These are phyloP conservation scores for Ambrosiella xylebori DNA, from an alignment of 2,329 filamentous ascomycete genomes.

Conservation along the genomic window DNA sequence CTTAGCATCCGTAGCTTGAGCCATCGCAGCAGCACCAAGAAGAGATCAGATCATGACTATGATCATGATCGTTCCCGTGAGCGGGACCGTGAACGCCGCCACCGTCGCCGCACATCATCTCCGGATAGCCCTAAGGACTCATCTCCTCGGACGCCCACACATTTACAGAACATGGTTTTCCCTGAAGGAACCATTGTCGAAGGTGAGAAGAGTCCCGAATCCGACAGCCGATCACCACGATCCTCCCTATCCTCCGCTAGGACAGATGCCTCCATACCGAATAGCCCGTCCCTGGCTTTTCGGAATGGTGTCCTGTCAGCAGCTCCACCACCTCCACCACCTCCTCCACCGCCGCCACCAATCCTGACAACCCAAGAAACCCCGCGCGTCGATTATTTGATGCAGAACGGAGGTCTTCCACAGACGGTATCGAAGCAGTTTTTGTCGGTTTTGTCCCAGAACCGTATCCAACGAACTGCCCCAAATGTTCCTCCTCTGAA, in stretches of 20 bases:
- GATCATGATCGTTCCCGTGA: neutral
- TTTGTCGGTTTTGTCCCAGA: slow-evolving; percentile 40
- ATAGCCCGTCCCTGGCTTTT: neutral
- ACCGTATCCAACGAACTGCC: slow-evolving; percentile 34
- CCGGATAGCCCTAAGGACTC: slow-evolving; percentile 34
- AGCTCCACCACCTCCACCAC: slow-evolving; percentile 28
- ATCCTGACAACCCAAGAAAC: slow-evolving; percentile 52
- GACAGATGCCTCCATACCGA: slow-evolving; percentile 1
- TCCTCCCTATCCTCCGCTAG: slow-evolving; percentile 2
- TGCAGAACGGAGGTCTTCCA: slow-evolving; percentile 71
- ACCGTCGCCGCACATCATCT: slow-evolving; percentile 18
- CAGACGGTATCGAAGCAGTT: slow-evolving; percentile 57
- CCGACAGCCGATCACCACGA: slow-evolving; percentile 5
- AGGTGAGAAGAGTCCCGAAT: slow-evolving; percentile 13
- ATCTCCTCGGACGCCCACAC: slow-evolving; percentile 44
- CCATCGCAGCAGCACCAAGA: slow-evolving; percentile 17
- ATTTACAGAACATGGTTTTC: slow-evolving; percentile 19
- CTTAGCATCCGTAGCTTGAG: slow-evolving; percentile 13
- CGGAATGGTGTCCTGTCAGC: slow-evolving; percentile 16
- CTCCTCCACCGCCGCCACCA: slow-evolving; percentile 57
- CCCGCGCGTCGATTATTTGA: slow-evolving; percentile 77
- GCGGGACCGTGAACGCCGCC: slow-evolving; percentile 23
- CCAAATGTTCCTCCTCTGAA: slow-evolving; percentile 46
- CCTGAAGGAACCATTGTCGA: slow-evolving; percentile 8
- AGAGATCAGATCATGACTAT: slow-evolving; percentile 23